phyloP scores from a whole-genome alignment of 495 filamentous ascomycete species.

The Hypoxylon lienhwacheense region DNA sequence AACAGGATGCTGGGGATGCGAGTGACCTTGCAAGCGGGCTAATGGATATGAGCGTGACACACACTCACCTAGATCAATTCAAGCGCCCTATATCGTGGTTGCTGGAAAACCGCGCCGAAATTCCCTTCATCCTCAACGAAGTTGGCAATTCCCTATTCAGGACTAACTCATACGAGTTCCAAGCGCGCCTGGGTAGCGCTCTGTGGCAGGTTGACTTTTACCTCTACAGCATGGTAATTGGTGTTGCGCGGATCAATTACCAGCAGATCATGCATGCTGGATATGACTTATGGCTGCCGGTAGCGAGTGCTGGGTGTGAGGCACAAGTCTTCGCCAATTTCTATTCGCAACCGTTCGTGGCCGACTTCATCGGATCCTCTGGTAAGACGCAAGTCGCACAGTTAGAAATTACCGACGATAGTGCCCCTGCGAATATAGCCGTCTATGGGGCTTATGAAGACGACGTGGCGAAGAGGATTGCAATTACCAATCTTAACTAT shows the following conservation, averaged over 20 bases:
- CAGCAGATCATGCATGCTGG: conserved; percentile 42
- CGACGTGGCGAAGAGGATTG: conserved; percentile 26
- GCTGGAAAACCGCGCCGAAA: conserved; percentile 20
- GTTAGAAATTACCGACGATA: conserved; percentile 12
- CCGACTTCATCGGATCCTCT: conserved; percentile 38
- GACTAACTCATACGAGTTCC: conserved; percentile 32
- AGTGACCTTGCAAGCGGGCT: conserved; percentile 24
- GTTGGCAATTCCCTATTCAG: conserved; percentile 36
- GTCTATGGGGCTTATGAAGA: conserved; percentile 36
- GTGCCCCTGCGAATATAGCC: conserved; percentile 17
- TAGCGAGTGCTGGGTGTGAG: conserved; percentile 27
- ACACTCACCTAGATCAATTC: conserved; percentile 30
- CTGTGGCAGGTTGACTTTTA: conserved; percentile 40
- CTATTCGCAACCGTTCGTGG: conserved; percentile 39
- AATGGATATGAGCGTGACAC: conserved; percentile 30
- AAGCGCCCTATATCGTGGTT: conserved; percentile 31
- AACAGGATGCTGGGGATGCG: conserved; percentile 29
- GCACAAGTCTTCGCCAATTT: conserved; percentile 39
- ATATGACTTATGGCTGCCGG: conserved; percentile 37
- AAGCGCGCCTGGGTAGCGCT: conserved; percentile 34
- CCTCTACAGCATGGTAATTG: conserved; percentile 32
- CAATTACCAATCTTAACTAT: conserved; percentile 35
- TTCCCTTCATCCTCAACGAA: conserved; percentile 36
- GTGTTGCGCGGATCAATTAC: conserved; percentile 37
- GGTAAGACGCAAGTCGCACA: conserved; percentile 33